phyloP scores from a whole-genome alignment of 2,329 filamentous ascomycete genomes.

The Verticillium klebahnii region DNA sequence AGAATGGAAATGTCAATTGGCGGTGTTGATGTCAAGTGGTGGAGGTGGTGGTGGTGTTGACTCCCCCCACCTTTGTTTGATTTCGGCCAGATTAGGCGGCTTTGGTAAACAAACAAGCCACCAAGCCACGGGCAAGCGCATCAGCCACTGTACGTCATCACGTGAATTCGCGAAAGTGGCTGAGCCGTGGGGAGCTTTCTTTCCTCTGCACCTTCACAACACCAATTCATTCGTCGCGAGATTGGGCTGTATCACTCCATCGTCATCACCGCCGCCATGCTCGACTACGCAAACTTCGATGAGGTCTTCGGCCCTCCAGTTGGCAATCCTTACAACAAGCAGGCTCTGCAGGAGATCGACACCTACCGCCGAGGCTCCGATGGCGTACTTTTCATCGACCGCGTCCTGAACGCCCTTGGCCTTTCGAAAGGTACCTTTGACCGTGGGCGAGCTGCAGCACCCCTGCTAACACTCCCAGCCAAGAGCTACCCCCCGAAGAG shows the following conservation, averaged over 20 bases:
- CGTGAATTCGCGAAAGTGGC: slow-evolving; percentile 6
- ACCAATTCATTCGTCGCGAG: not conserved
- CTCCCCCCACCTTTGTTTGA: slow-evolving; percentile 7
- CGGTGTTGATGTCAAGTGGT: not conserved
- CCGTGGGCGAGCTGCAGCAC: no score
- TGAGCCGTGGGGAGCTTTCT: slow-evolving; percentile 4
- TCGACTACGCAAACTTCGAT: slow-evolving; percentile 63
- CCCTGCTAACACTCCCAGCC: slow-evolving; percentile 23
- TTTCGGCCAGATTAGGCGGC: slow-evolving; percentile 12
- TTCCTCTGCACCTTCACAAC: not conserved
- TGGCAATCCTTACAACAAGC: slow-evolving; percentile 58
- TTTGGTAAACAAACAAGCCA: slow-evolving; percentile 15
- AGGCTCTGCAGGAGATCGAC: slow-evolving; percentile 58
- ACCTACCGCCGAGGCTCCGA: slow-evolving; percentile 62
- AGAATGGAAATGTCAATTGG: not conserved
- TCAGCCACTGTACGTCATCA: not conserved
- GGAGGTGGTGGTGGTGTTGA: not conserved
- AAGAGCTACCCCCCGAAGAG: slow-evolving; percentile 72
- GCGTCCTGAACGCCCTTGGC: slow-evolving; percentile 65
- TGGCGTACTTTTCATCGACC: slow-evolving; percentile 74
- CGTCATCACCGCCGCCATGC: slow-evolving; percentile 34
- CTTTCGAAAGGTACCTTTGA: slow-evolving; percentile 58
- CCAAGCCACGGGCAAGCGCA: not conserved
- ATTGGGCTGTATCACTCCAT: not conserved
- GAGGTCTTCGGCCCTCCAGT: slow-evolving; percentile 60